Percentiles rank a stretch among this genome's conserved stretches.
Evolutionary conservation across 148 eudicot species (phyloP).

Genomic region (Rhododendron williamsianum): DNA sequence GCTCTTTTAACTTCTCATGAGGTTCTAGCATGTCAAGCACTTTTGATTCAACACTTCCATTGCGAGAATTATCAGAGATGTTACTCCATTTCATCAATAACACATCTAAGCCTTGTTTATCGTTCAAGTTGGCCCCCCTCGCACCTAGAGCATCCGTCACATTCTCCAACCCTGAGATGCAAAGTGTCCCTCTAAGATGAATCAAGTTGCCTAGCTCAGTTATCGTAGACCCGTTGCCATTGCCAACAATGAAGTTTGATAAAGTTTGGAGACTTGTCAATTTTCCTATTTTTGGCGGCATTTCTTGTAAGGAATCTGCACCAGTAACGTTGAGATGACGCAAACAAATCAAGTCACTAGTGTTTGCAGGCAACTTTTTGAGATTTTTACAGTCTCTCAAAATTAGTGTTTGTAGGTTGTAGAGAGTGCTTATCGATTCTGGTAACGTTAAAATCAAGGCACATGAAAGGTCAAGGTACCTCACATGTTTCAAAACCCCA

Average conservation of each 20-base stretch:
- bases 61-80: background rate
- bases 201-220: slow-evolving; percentile 3
- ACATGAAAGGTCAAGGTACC: slow-evolving; percentile 1
- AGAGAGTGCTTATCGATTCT: slow-evolving; percentile 5
- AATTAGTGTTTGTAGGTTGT: slow-evolving; percentile 9
- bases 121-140: background rate
- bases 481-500: background rate
- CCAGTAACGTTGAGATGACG: slow-evolving; percentile 7
- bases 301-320: background rate
- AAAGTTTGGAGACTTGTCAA: slow-evolving; percentile 12
- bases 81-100: slow-evolving; percentile 2
- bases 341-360: background rate
- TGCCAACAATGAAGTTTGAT: slow-evolving; percentile 9
- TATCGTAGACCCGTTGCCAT: background rate
- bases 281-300: slow-evolving; percentile 15
- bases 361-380: background rate
- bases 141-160: background rate
- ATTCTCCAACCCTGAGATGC: slow-evolving; percentile 10
- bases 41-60: background rate
- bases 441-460: background rate
- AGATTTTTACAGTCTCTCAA: background rate
- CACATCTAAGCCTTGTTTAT: slow-evolving; percentile 4
- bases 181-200: slow-evolving; percentile 13
- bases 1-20: slow-evolving; percentile 3
- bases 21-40: slow-evolving; percentile 13